Evolutionary conservation across 371 early-diverging fungal species (phyloP).

Genomic region (Syncephalastrum sp.): DNA sequence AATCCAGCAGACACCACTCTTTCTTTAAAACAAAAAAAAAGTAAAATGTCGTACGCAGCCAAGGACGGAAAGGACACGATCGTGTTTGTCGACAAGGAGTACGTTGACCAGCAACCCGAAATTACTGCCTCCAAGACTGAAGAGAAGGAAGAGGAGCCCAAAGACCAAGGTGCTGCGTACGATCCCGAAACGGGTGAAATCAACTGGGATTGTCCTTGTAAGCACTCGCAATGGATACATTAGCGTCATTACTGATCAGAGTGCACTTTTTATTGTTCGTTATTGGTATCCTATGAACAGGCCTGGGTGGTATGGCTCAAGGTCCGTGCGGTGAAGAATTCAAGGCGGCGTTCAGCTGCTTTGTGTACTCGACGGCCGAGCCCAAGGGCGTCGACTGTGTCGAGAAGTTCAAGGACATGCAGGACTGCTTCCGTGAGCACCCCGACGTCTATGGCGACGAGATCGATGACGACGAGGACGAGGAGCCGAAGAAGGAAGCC

Average conservation of each 20-base stretch:
- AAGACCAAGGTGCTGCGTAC: slow-evolving; percentile 51
- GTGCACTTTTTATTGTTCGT: background rate
- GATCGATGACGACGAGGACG: slow-evolving; percentile 58
- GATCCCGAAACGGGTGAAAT: slow-evolving; percentile 91
- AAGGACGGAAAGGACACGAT: slow-evolving; percentile 58
- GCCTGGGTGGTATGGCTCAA: slow-evolving; percentile 91
- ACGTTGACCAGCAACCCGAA: slow-evolving; percentile 25
- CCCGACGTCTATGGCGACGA: slow-evolving; percentile 79
- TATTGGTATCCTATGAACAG: slow-evolving; percentile 13
- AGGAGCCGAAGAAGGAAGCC: slow-evolving; percentile 34
- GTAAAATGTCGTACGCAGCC: slow-evolving; percentile 37
- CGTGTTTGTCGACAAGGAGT: slow-evolving; percentile 50
- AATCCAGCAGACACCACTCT: too few relatives aligned
- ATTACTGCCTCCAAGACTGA: slow-evolving; percentile 16
- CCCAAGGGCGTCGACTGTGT: slow-evolving; percentile 90
- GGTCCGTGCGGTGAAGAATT: slow-evolving; percentile 96
- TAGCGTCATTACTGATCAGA: background rate
- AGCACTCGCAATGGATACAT: slow-evolving; percentile 11
- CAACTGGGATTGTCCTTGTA: slow-evolving; percentile 99
- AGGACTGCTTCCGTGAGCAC: slow-evolving; percentile 79
- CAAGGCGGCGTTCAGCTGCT: slow-evolving; percentile 97
- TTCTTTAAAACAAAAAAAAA: too few relatives aligned
- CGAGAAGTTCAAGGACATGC: slow-evolving; percentile 82
- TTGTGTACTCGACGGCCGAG: slow-evolving; percentile 85
- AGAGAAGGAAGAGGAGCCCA: slow-evolving; percentile 12